Evolutionary conservation across 371 early-diverging fungal species (phyloP).

Genomic region (Mortierella sp.): DNA sequence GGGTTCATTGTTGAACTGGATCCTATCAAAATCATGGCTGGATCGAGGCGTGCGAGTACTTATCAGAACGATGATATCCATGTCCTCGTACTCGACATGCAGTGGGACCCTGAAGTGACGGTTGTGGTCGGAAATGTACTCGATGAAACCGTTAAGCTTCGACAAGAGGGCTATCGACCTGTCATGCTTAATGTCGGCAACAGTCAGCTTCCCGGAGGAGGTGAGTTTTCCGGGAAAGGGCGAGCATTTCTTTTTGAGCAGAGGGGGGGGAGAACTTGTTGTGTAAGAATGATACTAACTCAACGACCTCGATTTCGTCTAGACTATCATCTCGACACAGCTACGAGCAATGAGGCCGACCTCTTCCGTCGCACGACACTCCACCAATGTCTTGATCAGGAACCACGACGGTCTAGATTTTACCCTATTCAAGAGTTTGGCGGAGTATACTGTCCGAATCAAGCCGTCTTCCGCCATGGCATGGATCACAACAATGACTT

Average conservation of each 20-base stretch:
- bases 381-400: conserved; percentile 51
- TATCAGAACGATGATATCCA: conserved; percentile 53
- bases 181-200: conserved; percentile 51
- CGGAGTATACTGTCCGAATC: conserved; percentile 52
- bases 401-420: conserved; percentile 43
- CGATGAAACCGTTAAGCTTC: conserved; percentile 42
- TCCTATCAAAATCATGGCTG: conserved; percentile 42
- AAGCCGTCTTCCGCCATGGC: conserved; percentile 50
- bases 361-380: conserved; percentile 50
- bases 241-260: no score
- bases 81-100: conserved; percentile 50
- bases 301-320: background rate
- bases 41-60: conserved; percentile 36
- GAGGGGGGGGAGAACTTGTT: no score
- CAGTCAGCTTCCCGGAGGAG: conserved; percentile 43
- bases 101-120: conserved; percentile 51
- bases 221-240: conserved; percentile 21
- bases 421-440: conserved; percentile 43
- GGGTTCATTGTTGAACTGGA: conserved; percentile 49
- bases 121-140: conserved; percentile 51
- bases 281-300: no score
- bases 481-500: conserved; percentile 32
- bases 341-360: conserved; percentile 36
- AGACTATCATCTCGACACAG: conserved; percentile 46
- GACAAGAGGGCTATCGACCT: conserved; percentile 52